phyloP scores from a whole-genome alignment of 345 rosid genomes.

The Rhizophora apiculata region DNA sequence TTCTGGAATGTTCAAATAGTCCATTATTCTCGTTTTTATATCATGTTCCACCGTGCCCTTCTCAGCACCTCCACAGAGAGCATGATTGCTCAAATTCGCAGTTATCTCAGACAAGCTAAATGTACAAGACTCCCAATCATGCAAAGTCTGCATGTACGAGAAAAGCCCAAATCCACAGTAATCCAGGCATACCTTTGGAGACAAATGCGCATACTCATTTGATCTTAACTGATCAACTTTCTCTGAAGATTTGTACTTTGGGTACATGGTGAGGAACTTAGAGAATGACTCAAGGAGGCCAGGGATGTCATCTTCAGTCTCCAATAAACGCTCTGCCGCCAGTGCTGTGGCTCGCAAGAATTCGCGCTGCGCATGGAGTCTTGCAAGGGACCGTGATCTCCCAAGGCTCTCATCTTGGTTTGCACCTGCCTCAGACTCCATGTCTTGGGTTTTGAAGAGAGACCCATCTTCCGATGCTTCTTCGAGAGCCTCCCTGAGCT shows the following conservation, averaged over 20 bases:
- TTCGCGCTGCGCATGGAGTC: conserved; percentile 88
- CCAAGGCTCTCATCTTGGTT: conserved; percentile 68
- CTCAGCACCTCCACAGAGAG: conserved; percentile 90
- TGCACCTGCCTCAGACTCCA: conserved; percentile 49
- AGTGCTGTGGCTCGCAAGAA: conserved; percentile 88
- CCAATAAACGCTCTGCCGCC: conserved; percentile 73
- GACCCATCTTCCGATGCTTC: conserved; percentile 95
- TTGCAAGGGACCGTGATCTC: conserved; percentile 91
- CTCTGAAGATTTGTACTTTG: conserved; percentile 74
- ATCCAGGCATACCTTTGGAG: conserved; percentile 97
- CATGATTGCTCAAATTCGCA: conserved; percentile 93
- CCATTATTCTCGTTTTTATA: conserved; percentile 90
- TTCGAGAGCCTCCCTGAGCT: conserved; percentile 91
- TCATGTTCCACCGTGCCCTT: conserved; percentile 83
- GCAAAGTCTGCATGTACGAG: conserved; percentile 82
- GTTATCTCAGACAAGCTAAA: conserved; percentile 95
- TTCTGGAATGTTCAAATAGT: conserved; percentile 94
- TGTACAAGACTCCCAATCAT: conserved; percentile 96
- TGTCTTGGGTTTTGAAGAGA: conserved; percentile 76
- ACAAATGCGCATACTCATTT: conserved; percentile 72
- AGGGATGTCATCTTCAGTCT: conserved; percentile 67
- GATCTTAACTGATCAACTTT: conserved; percentile 78
- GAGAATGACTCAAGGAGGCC: conserved; percentile 54
- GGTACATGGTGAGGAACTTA: conserved; percentile 85
- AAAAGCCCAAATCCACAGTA: conserved; percentile 95